Evolutionary conservation across 306 rosid species (phyloP), one percentile per base, ranked within the genome.

Genomic region (Spatholobus suberectus): DNA sequence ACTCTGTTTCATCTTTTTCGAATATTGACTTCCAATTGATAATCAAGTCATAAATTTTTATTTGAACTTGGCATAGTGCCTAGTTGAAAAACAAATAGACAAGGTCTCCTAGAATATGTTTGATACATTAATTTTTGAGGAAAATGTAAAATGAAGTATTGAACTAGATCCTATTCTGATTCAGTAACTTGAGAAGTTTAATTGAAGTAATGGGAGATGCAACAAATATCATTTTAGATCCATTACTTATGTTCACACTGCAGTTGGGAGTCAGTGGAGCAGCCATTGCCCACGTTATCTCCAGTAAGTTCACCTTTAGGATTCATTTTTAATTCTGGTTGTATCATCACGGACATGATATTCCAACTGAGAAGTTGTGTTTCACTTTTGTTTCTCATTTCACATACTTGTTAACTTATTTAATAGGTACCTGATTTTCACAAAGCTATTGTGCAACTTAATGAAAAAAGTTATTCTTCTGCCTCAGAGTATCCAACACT

Each of bases 201-300:
- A 59, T 67, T 79, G 72, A 71, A 86, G 89, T 86, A 44, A 15
- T 78, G 4, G 97, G 97, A 86, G 97, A 92, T 88, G 65, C 67
- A 83, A 66, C 94, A 74, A 94, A 94, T 80, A 89, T 94, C 59
- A 81, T 89, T 77, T 82, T 94, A 59, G 97, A 94, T 77, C 89
- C 91, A 8, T 27, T 94, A 59, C 84, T 94, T 35, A 94, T 94
- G 26, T 91, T 94, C 26, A 35, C 83, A 68, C 67, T 91, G 40
- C 82, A 38, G 68, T 70, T 94, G 52, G 98, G 97, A 59, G 87
- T 91, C 78, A 83, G 83, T 12, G 98, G 98, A 12, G 98, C 98
- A 15, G 98, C 98, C 80, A 91, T 92, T 77, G 93, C 98, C 3
- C 98, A 94, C 77, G 88, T 94, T 52, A 87, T 89, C 73, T 92